Evolutionary conservation across 2,329 filamentous ascomycete genomes (phyloP), one percentile per base, ranked within the genome.

Genomic region (Fusarium sp.): DNA sequence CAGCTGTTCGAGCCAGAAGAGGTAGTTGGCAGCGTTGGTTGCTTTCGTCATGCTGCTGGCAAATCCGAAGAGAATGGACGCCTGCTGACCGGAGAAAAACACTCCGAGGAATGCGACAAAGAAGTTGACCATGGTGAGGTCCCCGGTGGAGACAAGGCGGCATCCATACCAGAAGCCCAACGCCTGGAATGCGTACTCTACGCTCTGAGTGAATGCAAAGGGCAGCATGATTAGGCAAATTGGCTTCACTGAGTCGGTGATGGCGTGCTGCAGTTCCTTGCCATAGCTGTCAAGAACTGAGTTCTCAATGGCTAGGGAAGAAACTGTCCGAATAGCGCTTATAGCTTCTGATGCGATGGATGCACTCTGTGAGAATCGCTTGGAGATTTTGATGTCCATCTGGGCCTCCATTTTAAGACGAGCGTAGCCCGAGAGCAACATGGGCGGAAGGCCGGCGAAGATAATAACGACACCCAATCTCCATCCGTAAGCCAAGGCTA

Each of bases 61-160:
- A 69, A 83, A 83, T 40, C 80, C 74, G 67, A 83, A 83, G 6
- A 83, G 70, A 26, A 78, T 73, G 0, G 76, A 70, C 0, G 79
- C 75, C 0, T 77, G 77, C 75, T 83, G 79, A 0, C 78, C 80
- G 0, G 78, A 78, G 60, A 80, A 84, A 28, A 85, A 80, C 4
- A 86, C 79, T 3, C 79, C 81, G 75, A 85, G 80, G 62, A 86
- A 86, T 3, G 83, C 79, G 19, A 86, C 79, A 50, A 86, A 76
- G 49, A 81, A 81, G 55, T 79, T 74, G 54, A 86, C 85, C 72
- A 87, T 86, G 2, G 82, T 84, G 56, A 86, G 78, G 60, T 83
- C 86, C 1, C 73, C 74, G 75, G 71, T 63, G 0, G 76, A 79
- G 1, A 81, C 67, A 0, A 81, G 70, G 2, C 72, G 71, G 26